Base-by-base conservation (phyloP, 2,329 filamentous ascomycete genomes). In the Venturia asperata region DNA sequence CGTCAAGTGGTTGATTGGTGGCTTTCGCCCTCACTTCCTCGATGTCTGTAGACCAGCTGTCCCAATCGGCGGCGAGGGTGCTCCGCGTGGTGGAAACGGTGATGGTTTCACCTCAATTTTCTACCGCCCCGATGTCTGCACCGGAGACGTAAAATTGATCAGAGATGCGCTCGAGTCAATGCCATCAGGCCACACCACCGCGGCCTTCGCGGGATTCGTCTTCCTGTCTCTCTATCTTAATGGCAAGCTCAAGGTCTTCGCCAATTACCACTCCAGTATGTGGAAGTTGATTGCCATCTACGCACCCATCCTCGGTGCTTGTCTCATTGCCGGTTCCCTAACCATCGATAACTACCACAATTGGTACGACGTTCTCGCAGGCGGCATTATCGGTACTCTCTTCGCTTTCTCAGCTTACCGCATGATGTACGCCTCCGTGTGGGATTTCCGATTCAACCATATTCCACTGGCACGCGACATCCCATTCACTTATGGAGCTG, bases 291-390 rank as follows among this genome's bases (percentile, higher is more conserved):
- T 88, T 41, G 82, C 80, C 19, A 77, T 85, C 30, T 88, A 87
- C 70, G 81, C 84, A 0, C 88, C 89, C 0, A 75, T 91, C 2
- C 82, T 91, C 0, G 86, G 85, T 2, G 88, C 88, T 0, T 80
- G 80, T 2, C 77, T 91, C 2, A 89, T 91, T 55, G 87, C 83
- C 1, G 87, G 87, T 6, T 83, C 86, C 0, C 76, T 91, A 11
- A 89, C 87, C 0, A 89, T 91, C 65, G 77, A 91, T 68, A 84
- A 89, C 72, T 89, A 81, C 72, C 88, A 92, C 76, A 87, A 91
- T 75, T 89, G 87, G 85, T 90, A 90, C 67, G 88, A 91, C 65
- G 78, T 89, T n/a, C 66, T 89, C 0, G 86, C 85, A 0, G 88
- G 87, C 5, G 87, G 82, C 0, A 71, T 83, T 49, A 88, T 90